Evolutionary conservation across 306 rosid genomes (phyloP).

Genomic region (Vicia faba): DNA sequence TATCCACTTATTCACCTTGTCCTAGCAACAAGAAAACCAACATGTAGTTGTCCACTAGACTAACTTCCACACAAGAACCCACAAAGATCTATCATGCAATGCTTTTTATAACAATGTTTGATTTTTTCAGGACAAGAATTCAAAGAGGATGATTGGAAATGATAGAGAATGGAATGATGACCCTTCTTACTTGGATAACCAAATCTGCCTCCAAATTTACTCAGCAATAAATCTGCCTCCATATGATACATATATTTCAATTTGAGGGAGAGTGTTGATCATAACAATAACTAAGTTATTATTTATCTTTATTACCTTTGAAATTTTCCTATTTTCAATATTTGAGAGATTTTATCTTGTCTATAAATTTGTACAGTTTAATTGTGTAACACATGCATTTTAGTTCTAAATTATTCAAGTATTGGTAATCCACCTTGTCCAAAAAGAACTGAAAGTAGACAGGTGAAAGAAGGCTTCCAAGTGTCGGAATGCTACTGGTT

Average conservation of each 20-base stretch:
- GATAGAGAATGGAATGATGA: too few species aligned
- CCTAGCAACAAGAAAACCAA: too few species aligned
- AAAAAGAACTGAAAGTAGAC: slow-evolving; percentile 96
- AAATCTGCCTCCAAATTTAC: too few species aligned
- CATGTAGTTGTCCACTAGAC: too few species aligned
- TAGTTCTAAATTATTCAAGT: background rate
- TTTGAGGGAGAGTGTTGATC: background rate
- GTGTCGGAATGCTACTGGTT: slow-evolving; percentile 83
- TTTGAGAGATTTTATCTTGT: background rate
- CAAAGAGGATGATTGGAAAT: too few species aligned
- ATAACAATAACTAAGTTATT: background rate
- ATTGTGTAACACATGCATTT: background rate
- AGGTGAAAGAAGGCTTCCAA: slow-evolving; percentile 93
- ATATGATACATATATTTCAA: background rate
- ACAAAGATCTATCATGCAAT: too few species aligned
- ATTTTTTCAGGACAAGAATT: too few species aligned
- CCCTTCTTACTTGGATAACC: too few species aligned
- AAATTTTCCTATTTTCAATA: background rate
- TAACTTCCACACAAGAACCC: too few species aligned
- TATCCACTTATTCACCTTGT: too few species aligned
- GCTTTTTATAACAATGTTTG: too few species aligned
- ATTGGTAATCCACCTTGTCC: slow-evolving; percentile 70
- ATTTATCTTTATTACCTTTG: background rate
- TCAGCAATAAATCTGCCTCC: too few species aligned
- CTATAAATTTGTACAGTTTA: background rate